phyloP scores from a whole-genome alignment of 106 monocot species.

The Dioscorea alata region DNA sequence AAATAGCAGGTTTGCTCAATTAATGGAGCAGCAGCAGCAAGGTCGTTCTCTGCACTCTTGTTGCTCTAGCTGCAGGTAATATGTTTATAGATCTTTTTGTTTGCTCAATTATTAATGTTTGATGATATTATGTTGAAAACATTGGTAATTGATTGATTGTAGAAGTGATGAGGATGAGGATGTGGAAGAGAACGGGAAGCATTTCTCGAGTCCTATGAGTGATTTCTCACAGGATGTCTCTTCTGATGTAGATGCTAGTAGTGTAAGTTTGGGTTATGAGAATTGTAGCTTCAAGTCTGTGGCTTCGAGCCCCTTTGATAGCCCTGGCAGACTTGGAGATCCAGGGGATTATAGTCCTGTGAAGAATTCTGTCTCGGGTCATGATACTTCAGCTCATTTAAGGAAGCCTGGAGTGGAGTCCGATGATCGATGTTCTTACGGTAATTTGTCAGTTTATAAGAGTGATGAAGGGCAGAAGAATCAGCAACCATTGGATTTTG shows the following conservation, averaged over 20 bases:
- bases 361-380: slow-evolving; percentile 14
- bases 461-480: slow-evolving; percentile 19
- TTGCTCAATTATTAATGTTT: not conserved
- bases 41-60: slow-evolving; percentile 23
- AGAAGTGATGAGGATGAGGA: slow-evolving; percentile 60
- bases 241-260: slow-evolving; percentile 66
- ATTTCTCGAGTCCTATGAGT: slow-evolving; percentile 39
- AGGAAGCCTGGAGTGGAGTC: slow-evolving; percentile 20
- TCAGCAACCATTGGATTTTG: slow-evolving; percentile 45
- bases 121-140: too few relatives aligned
- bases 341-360: slow-evolving; percentile 9
- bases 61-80: slow-evolving; percentile 31
- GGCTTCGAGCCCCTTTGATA: slow-evolving; percentile 54
- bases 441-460: slow-evolving; percentile 14
- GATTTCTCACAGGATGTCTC: slow-evolving; percentile 50
- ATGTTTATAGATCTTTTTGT: not conserved
- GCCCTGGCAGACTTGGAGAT: slow-evolving; percentile 34
- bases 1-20: slow-evolving; percentile 2
- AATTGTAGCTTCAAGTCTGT: slow-evolving; percentile 38
- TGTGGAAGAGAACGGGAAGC: slow-evolving; percentile 35
- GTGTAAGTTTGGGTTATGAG: slow-evolving; percentile 41
- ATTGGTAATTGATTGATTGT: slow-evolving; percentile 1
- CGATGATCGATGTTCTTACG: slow-evolving; percentile 15
- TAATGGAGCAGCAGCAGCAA: slow-evolving; percentile 20
- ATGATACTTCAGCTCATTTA: slow-evolving; percentile 14